phyloP scores from a whole-genome alignment of 352 stramenopile genomes.

The Peronospora tabacina region DNA sequence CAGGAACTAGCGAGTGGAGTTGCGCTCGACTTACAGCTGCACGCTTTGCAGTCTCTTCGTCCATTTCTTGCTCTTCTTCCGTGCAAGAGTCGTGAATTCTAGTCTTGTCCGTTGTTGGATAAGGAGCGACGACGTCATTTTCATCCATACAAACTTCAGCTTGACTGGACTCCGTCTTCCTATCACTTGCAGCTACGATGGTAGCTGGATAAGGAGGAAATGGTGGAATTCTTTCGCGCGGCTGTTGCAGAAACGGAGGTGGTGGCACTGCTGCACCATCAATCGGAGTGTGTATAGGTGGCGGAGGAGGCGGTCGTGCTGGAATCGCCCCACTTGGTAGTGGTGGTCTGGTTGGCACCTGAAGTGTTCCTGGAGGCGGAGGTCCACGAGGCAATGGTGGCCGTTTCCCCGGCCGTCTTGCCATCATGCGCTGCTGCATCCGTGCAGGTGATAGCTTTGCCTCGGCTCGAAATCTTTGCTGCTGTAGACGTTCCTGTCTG shows the following conservation, averaged over 20 bases:
- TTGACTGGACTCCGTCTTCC: background rate
- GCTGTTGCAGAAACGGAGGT: conserved; percentile 16
- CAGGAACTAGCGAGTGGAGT: conserved; percentile 50
- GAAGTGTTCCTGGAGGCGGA: conserved; percentile 51
- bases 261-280: conserved; percentile 6
- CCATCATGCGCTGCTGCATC: conserved; percentile 16
- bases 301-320: conserved; percentile 34
- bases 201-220: background rate
- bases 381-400: conserved; percentile 46
- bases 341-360: conserved; percentile 49
- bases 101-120: conserved; percentile 17
- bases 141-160: conserved; percentile 6
- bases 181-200: background rate
- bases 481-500: conserved; percentile 8
- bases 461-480: conserved; percentile 8
- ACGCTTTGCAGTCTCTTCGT: conserved; percentile 26
- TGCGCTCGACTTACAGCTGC: conserved; percentile 33
- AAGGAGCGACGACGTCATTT: conserved; percentile 32
- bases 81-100: background rate
- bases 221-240: conserved; percentile 4
- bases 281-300: conserved; percentile 14
- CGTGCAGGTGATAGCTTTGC: conserved; percentile 3
- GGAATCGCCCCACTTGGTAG: conserved; percentile 37
- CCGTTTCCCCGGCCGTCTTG: conserved; percentile 47
- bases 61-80: conserved; percentile 13